Evolutionary conservation across 1,139 yeast genomes (phyloP), one percentile per base, ranked within the genome.

Genomic region (Martiniozyma asiatica): DNA sequence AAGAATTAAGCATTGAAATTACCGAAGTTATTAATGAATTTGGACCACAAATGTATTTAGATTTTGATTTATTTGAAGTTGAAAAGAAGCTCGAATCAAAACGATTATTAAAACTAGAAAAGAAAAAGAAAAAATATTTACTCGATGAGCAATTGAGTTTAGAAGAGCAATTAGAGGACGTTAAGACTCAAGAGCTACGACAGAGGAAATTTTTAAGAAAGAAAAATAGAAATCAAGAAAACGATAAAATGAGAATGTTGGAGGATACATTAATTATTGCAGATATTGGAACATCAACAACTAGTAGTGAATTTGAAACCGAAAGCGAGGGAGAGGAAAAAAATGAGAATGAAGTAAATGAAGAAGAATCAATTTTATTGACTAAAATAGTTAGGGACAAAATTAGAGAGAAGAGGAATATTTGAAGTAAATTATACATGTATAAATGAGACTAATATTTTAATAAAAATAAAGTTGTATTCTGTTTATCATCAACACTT

Each of bases 11-110:
- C 2, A 55, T 51, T 24, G 67, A 71, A 38, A 79, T 84, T 26
- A 71, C 82, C 10, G 73, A 69, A 21, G 61, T 74, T 16, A 79
- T 85, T 39, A 74, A 80, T 46, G 67, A 65, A 30, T 65, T 74
- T 35, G 94, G 94, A 0, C 93, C 94, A 1, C 66, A 68, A 42
- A 53, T 84, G 38, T 84, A 74, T 59, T 82, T 85, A 9, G 94
- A 84, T 51, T 73, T 81, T 36, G 73, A 77, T 22, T 61, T 73
- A 26, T 52, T 57, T 30, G 75, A 68, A 33, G 56, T 65, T 36
- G 69, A 68, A 39, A 55, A 56, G 33, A 53, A 54, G 35, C 40
- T 43, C 24, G 58, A 63, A 32, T 51, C 73, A 35, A 68, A 71
- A 47, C 50, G 58, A 28, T 57, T 59, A 14, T 56, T 79, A 32